A percentile compares a stretch with the other conserved stretches of the same genome.
Conservation (phyloP, 2,329 filamentous ascomycete species). For the Dryadomyces sulphureus region DNA sequence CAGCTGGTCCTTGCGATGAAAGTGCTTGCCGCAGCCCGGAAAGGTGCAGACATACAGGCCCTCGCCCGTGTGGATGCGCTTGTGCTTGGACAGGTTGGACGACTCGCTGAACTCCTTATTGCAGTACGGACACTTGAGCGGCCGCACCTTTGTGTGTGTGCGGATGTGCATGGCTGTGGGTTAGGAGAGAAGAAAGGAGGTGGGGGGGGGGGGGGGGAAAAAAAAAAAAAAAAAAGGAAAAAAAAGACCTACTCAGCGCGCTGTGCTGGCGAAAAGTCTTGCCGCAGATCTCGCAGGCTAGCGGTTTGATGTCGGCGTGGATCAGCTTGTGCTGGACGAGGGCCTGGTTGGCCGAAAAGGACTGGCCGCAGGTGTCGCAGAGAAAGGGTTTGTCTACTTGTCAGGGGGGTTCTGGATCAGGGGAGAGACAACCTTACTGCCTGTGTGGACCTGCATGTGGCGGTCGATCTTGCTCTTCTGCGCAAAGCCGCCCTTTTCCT, state of each 20-base stretch:
- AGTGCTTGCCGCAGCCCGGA: conserved; percentile 38
- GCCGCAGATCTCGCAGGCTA: conserved; percentile 39
- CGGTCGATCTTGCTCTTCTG: conserved; percentile 50
- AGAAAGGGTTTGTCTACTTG: conserved; percentile 41
- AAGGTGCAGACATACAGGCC: conserved; percentile 33
- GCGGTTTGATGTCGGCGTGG: conserved; percentile 51
- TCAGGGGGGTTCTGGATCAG: background rate
- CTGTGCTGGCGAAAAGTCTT: conserved; percentile 54
- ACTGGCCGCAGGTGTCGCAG: conserved; percentile 38
- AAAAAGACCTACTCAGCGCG: conserved; percentile 47
- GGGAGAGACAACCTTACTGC: conserved; percentile 30
- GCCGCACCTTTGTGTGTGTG: conserved; percentile 51
- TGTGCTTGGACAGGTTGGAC: conserved; percentile 52
- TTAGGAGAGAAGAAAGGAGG: background rate
- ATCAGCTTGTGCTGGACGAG: conserved; percentile 52
- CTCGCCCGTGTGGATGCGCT: conserved; percentile 42
- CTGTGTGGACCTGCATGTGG: conserved; percentile 51
- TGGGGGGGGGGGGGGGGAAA: background rate
- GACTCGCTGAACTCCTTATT: conserved; percentile 47
- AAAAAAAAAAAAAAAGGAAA: conserved; percentile 3
- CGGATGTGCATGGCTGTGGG: conserved; percentile 49
- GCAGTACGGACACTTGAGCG: conserved; percentile 42
- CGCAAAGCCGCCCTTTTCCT: conserved; percentile 31
- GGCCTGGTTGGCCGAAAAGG: conserved; percentile 52
- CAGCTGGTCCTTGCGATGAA: conserved; percentile 45